Evolutionary conservation across 2,329 filamentous ascomycete species (phyloP).

Genomic region (Aspergillus ruber): DNA sequence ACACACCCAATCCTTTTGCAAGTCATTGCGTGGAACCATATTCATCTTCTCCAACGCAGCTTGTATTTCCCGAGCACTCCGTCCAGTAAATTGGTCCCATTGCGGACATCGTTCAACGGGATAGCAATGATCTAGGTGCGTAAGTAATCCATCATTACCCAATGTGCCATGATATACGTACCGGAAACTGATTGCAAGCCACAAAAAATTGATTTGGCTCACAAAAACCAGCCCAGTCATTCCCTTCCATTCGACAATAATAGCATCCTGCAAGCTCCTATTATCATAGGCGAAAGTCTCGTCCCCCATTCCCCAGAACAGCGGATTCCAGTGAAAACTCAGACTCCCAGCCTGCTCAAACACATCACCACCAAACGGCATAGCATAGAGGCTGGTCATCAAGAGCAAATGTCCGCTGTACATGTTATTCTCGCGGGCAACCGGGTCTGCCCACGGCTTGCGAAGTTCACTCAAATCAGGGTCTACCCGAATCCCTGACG

Average conservation of each 20-base stretch:
- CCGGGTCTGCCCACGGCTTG: constrained; percentile 39
- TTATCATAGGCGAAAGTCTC: constrained; percentile 31
- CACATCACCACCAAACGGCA: constrained; percentile 39
- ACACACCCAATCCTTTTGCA: constrained; percentile 20
- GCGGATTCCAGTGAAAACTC: constrained; percentile 34
- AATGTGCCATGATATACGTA: constrained; percentile 10
- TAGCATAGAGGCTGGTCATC: constrained; percentile 36
- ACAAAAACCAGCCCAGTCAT: constrained; percentile 38
- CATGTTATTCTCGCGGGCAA: constrained; percentile 39
- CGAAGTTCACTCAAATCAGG: constrained; percentile 34
- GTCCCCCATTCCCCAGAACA: constrained; percentile 34
- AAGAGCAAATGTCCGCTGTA: constrained; percentile 37
- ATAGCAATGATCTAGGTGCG: constrained; percentile 30
- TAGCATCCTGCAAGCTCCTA: constrained; percentile 27
- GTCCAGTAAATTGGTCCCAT: constrained; percentile 26
- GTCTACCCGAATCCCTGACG: constrained; percentile 27
- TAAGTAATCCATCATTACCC: constrained; percentile 1
- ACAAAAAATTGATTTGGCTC: constrained; percentile 30
- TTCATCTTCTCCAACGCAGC: constrained; percentile 28
- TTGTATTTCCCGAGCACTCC: constrained; percentile 34
- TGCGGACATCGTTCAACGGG: constrained; percentile 29
- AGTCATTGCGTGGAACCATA: constrained; percentile 21
- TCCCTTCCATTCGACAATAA: constrained; percentile 34
- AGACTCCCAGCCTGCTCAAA: constrained; percentile 30
- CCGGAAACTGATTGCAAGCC: constrained; percentile 42